phyloP scores from a whole-genome alignment of 2,329 filamentous ascomycete species.

The Fusarium brevicatenulatum region DNA sequence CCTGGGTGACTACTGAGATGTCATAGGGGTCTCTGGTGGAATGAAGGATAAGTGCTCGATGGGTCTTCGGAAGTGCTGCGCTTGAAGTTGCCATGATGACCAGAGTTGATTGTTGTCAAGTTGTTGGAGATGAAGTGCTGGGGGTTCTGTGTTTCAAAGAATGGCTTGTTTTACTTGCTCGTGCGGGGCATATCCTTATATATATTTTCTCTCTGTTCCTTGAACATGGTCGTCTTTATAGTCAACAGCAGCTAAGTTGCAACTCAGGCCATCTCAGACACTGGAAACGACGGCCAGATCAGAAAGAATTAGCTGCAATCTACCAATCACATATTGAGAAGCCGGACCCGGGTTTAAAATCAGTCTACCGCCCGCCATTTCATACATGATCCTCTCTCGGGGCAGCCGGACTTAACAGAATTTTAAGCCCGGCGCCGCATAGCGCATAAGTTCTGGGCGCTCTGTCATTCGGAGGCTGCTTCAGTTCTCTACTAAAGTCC shows the following conservation, averaged over 20 bases:
- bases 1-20: not conserved
- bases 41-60: not conserved
- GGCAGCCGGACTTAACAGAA: not conserved
- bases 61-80: not conserved
- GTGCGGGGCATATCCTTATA: not conserved
- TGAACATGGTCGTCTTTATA: too few species aligned
- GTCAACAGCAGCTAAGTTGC: not conserved
- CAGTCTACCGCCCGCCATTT: fast-evolving
- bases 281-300: not conserved
- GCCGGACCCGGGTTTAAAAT: not conserved
- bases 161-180: fast-evolving
- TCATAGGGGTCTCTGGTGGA: not conserved
- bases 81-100: not conserved
- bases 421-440: not conserved
- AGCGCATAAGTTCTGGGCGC: not conserved
- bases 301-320: fast-evolving
- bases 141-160: fast-evolving
- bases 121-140: not conserved
- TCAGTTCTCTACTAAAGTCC: not conserved
- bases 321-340: fast-evolving
- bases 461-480: not conserved
- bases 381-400: fast-evolving
- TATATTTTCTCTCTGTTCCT: not conserved
- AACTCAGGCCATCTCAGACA: not conserved
- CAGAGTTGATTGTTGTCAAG: not conserved